Evolutionary conservation across 371 early-diverging fungal species (phyloP).

Genomic region (Mucor mucedo): DNA sequence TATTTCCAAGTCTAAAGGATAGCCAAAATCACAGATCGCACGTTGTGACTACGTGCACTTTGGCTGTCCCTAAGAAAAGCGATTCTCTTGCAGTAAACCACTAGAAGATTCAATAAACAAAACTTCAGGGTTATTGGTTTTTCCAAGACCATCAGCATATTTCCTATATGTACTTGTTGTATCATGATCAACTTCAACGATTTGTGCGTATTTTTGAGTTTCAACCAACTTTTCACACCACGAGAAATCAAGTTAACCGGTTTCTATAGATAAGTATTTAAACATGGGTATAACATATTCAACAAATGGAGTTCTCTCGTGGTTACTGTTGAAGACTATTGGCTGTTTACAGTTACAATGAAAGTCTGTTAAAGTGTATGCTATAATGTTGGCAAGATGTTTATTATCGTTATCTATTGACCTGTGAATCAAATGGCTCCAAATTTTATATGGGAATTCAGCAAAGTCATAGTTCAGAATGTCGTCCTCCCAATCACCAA

Average conservation of each 20-base stretch:
- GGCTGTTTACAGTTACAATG: constrained; percentile 29
- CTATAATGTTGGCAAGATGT: constrained; percentile 13
- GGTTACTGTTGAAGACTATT: constrained; percentile 10
- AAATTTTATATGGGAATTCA: constrained; percentile 10
- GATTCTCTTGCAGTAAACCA: neutral
- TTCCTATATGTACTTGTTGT: neutral
- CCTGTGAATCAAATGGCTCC: constrained; percentile 9
- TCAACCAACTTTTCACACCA: constrained; percentile 22
- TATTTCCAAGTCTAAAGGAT: too few species aligned
- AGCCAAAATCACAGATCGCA: too few species aligned
- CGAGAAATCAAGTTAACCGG: constrained; percentile 12
- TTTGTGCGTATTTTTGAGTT: constrained; percentile 9
- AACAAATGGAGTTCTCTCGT: constrained; percentile 32
- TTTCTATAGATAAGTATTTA: constrained; percentile 21
- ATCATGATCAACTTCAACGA: constrained; percentile 5
- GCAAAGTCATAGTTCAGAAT: constrained; percentile 9
- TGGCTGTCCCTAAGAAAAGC: too few species aligned
- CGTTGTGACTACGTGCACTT: too few species aligned
- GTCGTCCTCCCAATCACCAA: neutral
- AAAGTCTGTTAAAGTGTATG: constrained; percentile 23
- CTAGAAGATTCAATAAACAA: constrained; percentile 10
- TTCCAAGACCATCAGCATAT: constrained; percentile 14
- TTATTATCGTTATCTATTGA: constrained; percentile 7
- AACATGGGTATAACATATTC: constrained; percentile 28
- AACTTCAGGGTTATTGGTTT: neutral